Conservation (phyloP, 108 stramenopile species). For the Cylindrotheca fusiformis region DNA sequence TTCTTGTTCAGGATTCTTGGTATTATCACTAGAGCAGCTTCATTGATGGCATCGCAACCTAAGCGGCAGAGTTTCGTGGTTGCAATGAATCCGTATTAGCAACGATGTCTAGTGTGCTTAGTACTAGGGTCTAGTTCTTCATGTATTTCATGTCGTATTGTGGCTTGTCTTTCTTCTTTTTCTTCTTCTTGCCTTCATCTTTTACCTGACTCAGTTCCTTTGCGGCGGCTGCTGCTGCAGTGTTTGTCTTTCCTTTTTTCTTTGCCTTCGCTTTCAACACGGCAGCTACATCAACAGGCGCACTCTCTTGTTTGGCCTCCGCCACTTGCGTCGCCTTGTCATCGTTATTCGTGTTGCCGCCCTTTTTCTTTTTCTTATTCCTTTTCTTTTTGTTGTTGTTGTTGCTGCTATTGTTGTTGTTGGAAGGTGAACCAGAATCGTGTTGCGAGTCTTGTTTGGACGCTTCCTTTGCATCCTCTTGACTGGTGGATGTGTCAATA, state of each 20-base stretch:
- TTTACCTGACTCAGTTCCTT: constrained; percentile 19
- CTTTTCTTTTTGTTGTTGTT: constrained; percentile 6
- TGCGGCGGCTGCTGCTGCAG: constrained; percentile 21
- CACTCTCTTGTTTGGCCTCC: neutral
- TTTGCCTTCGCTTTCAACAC: constrained; percentile 32
- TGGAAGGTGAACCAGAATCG: neutral
- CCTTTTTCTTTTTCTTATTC: neutral
- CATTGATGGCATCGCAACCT: too few relatives aligned
- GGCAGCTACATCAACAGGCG: constrained; percentile 30
- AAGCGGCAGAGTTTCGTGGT: too few relatives aligned
- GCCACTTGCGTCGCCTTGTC: neutral
- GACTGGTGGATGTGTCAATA: constrained; percentile 1
- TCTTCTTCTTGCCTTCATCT: constrained; percentile 20
- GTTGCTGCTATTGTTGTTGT: too few relatives aligned
- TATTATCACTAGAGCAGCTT: too few relatives aligned
- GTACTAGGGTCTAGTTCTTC: too few relatives aligned
- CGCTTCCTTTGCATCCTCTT: constrained; percentile 12
- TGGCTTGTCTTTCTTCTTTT: constrained; percentile 20
- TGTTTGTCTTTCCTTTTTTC: constrained; percentile 9
- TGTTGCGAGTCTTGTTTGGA: constrained; percentile 3
- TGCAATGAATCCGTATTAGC: too few relatives aligned
- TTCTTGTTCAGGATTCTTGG: too few relatives aligned
- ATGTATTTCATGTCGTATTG: too few relatives aligned
- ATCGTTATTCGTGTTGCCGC: neutral
- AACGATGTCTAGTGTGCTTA: too few relatives aligned